These are phyloP conservation scores for Coemansia sp. DNA, from an alignment of 192 early-diverging fungal species.

Conservation along the genomic window DNA sequence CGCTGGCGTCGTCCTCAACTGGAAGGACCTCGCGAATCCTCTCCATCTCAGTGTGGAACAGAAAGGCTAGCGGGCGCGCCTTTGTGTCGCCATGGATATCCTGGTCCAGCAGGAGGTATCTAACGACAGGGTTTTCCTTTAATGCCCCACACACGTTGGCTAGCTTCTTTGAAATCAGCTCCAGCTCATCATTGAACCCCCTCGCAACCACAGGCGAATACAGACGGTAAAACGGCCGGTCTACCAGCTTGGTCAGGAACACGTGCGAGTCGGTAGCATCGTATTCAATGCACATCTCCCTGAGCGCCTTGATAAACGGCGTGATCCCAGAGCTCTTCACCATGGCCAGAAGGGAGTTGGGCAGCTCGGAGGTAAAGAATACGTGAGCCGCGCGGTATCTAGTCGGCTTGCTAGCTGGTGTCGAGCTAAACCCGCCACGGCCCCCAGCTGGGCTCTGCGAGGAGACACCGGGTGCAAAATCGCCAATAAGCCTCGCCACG, in stretches of 20 bases:
- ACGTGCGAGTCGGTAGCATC: slow-evolving; percentile 35
- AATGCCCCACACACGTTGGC: slow-evolving; percentile 83
- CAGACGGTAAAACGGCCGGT: slow-evolving; percentile 51
- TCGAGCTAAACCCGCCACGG: not conserved
- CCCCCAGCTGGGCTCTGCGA: not conserved
- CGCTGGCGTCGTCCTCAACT: slow-evolving; percentile 32
- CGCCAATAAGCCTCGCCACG: slow-evolving; percentile 36
- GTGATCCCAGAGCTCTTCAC: slow-evolving; percentile 38
- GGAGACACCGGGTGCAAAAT: slow-evolving; percentile 20
- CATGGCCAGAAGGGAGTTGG: slow-evolving; percentile 35
- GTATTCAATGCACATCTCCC: slow-evolving; percentile 56
- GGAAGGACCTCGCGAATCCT: slow-evolving; percentile 66
- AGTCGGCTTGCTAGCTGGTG: slow-evolving; percentile 11
- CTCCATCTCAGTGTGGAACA: slow-evolving; percentile 86
- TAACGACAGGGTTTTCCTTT: slow-evolving; percentile 89
- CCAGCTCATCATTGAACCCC: slow-evolving; percentile 48
- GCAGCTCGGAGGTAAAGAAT: slow-evolving; percentile 54
- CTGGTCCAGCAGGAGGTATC: slow-evolving; percentile 83
- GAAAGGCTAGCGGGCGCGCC: slow-evolving; percentile 73
- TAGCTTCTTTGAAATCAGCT: slow-evolving; percentile 63
- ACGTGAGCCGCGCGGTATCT: slow-evolving; percentile 48
- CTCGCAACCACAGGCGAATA: slow-evolving; percentile 52
- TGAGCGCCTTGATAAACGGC: slow-evolving; percentile 45
- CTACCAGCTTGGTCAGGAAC: slow-evolving; percentile 44
- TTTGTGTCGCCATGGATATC: slow-evolving; percentile 63